A percentile compares a stretch with the other conserved stretches of the same genome.
Conservation (phyloP, 805 yeast species). For the Blastobotrys muscicola region DNA sequence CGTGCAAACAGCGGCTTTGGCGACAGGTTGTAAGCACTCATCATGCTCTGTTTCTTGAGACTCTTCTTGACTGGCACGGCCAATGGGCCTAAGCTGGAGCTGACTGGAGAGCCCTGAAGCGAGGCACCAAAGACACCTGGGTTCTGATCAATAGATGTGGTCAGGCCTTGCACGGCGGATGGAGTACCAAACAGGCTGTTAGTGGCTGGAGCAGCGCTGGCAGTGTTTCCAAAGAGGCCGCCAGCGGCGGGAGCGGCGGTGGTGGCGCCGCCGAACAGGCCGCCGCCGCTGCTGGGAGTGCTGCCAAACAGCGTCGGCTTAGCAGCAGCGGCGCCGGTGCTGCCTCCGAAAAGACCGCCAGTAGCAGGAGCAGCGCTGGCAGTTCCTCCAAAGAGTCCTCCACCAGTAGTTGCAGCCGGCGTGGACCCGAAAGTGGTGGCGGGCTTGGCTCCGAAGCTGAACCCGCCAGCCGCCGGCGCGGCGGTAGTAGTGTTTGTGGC, state of each 20-base stretch:
- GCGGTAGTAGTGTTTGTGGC: no score
- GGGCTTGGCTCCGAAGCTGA: no score
- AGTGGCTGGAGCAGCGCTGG: slow-evolving; percentile 8
- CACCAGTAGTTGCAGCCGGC: no score
- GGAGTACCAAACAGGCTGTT: slow-evolving; percentile 9
- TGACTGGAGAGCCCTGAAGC: slow-evolving; percentile 33
- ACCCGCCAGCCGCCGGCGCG: no score
- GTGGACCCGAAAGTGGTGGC: no score
- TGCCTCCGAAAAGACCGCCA: slow-evolving; percentile 24
- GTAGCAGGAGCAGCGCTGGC: slow-evolving; percentile 12
- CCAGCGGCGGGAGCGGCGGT: slow-evolving; percentile 17
- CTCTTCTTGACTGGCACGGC: no score
- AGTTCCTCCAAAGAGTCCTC: no score
- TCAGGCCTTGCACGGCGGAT: slow-evolving; percentile 20
- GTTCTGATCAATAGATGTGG: slow-evolving; percentile 37
- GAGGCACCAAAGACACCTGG: slow-evolving; percentile 36
- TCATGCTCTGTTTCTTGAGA: slow-evolving; percentile 49
- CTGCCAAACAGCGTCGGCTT: slow-evolving; percentile 23
- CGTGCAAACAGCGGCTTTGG: slow-evolving; percentile 49
- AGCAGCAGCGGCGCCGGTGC: slow-evolving; percentile 13
- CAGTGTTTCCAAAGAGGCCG: slow-evolving; percentile 21
- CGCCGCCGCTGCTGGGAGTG: slow-evolving; percentile 1
- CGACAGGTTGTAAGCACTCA: slow-evolving; percentile 51
- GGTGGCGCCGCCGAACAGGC: slow-evolving; percentile 23
- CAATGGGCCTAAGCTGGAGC: slow-evolving; percentile 22